A percentile compares a stretch with the other conserved stretches of the same genome.
phyloP scores from a whole-genome alignment of 2,329 filamentous ascomycete genomes.

The Geosmithia putterillii region DNA sequence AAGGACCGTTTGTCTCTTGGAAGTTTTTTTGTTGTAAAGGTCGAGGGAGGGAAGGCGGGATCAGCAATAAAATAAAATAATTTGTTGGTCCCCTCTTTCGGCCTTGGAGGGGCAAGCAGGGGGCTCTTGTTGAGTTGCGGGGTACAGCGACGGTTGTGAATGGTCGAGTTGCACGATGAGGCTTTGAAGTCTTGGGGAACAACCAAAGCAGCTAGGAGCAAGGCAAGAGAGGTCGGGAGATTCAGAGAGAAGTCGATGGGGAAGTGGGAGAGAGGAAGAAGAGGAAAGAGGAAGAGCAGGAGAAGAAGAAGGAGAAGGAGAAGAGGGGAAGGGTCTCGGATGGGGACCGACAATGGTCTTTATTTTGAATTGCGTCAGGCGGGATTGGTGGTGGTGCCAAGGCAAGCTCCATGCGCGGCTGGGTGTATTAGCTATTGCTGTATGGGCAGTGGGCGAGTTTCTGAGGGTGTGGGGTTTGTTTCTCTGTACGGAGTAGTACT shows the following conservation, averaged over 20 bases:
- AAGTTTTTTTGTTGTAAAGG: background rate
- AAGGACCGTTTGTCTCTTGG: background rate
- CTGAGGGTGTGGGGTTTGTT: background rate
- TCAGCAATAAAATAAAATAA: no score
- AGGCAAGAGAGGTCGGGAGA: no score
- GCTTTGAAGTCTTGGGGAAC: no score
- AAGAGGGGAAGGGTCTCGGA: background rate
- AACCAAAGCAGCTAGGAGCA: no score
- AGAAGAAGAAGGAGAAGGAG: background rate
- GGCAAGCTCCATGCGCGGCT: no score
- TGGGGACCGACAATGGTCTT: background rate
- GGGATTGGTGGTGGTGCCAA: no score
- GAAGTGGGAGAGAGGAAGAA: background rate
- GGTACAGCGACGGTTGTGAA: no score
- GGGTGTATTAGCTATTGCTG: background rate
- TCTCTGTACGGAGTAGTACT: no score
- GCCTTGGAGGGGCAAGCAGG: no score
- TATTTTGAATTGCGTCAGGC: slow-evolving; percentile 1
- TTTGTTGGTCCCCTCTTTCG: no score
- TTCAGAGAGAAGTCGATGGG: background rate
- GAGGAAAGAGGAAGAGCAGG: background rate
- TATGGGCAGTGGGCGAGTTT: background rate
- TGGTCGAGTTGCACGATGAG: no score
- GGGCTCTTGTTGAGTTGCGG: no score
- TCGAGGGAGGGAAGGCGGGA: background rate